Evolutionary conservation across 2,329 filamentous ascomycete genomes (phyloP).

Genomic region (Curvularia sp.): DNA sequence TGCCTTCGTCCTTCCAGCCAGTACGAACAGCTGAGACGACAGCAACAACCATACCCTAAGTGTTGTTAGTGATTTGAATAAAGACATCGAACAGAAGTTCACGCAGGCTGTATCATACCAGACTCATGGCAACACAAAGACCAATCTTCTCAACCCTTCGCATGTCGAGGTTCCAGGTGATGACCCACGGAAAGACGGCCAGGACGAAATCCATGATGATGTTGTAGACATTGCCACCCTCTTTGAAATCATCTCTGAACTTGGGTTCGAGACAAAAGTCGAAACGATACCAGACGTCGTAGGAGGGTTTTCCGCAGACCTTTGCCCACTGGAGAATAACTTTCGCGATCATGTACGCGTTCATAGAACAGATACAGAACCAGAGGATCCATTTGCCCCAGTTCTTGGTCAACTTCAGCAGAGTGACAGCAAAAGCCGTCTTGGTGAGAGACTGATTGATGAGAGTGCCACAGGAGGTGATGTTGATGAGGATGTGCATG

Average conservation of each 20-base stretch:
- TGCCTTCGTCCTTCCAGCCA: slow-evolving; percentile 58
- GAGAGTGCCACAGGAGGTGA: slow-evolving; percentile 50
- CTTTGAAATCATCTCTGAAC: slow-evolving; percentile 56
- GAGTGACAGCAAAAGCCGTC: slow-evolving; percentile 51
- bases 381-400: slow-evolving; percentile 56
- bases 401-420: slow-evolving; percentile 54
- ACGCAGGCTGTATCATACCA: slow-evolving; percentile 35
- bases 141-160: slow-evolving; percentile 58
- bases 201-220: slow-evolving; percentile 63
- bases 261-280: slow-evolving; percentile 54
- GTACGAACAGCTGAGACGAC: slow-evolving; percentile 58
- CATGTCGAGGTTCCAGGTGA: slow-evolving; percentile 59
- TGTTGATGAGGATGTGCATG: slow-evolving; percentile 62
- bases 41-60: slow-evolving; percentile 56
- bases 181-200: slow-evolving; percentile 59
- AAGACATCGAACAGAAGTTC: background rate
- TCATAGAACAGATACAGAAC: slow-evolving; percentile 60
- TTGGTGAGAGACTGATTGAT: slow-evolving; percentile 49
- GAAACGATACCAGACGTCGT: slow-evolving; percentile 58
- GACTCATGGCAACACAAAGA: slow-evolving; percentile 59
- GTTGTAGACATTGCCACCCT: slow-evolving; percentile 62
- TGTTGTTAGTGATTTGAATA: slow-evolving; percentile 6
- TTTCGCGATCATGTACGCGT: slow-evolving; percentile 57
- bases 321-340: slow-evolving; percentile 60
- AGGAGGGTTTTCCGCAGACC: slow-evolving; percentile 53